phyloP scores from a whole-genome alignment of 1,139 yeast species.

The Zhuliangozyma parablackwelliae region DNA sequence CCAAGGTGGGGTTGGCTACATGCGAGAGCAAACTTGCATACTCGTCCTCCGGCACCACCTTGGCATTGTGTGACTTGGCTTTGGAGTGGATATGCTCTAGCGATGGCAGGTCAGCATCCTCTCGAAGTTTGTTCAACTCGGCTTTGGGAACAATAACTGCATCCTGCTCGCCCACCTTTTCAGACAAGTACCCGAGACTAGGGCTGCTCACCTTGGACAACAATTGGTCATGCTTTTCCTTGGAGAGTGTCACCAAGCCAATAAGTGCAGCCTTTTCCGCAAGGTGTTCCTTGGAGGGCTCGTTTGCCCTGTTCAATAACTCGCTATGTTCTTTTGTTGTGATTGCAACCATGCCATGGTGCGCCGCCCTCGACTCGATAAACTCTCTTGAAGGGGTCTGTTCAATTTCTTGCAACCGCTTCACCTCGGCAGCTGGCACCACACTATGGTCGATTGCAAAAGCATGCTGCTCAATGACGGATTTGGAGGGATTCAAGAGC shows the following conservation, averaged over 20 bases:
- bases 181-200: slow-evolving; percentile 23
- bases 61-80: slow-evolving; percentile 14
- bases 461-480: slow-evolving; percentile 18
- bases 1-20: slow-evolving; percentile 19
- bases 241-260: slow-evolving; percentile 23
- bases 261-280: slow-evolving; percentile 17
- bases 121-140: slow-evolving; percentile 15
- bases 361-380: slow-evolving; percentile 15
- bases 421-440: slow-evolving; percentile 11
- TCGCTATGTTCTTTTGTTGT: slow-evolving; percentile 22
- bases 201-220: slow-evolving; percentile 17
- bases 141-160: slow-evolving; percentile 21
- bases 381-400: slow-evolving; percentile 7
- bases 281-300: slow-evolving; percentile 27
- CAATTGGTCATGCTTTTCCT: slow-evolving; percentile 18
- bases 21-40: slow-evolving; percentile 10
- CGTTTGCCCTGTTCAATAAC: slow-evolving; percentile 20
- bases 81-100: slow-evolving; percentile 22
- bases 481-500: slow-evolving; percentile 19
- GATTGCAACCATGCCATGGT: slow-evolving; percentile 18
- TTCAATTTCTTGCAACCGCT: slow-evolving; percentile 11
- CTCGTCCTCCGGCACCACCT: slow-evolving; percentile 17
- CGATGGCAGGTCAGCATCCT: slow-evolving; percentile 18
- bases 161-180: slow-evolving; percentile 20
- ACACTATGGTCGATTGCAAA: slow-evolving; percentile 9